Percentiles rank a stretch among this genome's conserved stretches.
Evolutionary conservation across 2,329 filamentous ascomycete genomes (phyloP).

Genomic region (Ambrosiella xylebori): DNA sequence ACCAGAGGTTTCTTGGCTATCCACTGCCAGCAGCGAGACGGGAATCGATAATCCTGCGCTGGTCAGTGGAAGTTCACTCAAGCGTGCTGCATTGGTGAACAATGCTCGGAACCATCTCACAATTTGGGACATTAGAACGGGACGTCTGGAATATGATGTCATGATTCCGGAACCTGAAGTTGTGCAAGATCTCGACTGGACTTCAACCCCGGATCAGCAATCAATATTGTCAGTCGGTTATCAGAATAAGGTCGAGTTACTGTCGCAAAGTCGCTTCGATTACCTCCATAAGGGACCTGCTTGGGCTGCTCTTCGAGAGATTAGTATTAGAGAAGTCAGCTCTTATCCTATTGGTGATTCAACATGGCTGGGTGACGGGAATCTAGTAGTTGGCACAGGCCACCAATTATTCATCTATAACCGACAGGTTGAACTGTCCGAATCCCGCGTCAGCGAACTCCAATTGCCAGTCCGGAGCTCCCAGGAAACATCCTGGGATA

Average conservation of each 20-base stretch:
- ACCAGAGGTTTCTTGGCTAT: constrained; percentile 59
- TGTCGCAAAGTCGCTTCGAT: constrained; percentile 80
- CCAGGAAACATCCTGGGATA: constrained; percentile 39
- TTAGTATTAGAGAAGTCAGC: constrained; percentile 63
- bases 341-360: constrained; percentile 87
- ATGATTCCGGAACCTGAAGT: constrained; percentile 54
- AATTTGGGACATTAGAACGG: constrained; percentile 78
- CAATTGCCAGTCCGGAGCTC: constrained; percentile 26
- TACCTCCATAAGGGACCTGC: constrained; percentile 79
- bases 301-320: constrained; percentile 72
- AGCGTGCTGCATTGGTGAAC: constrained; percentile 74
- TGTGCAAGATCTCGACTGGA: constrained; percentile 85
- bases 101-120: constrained; percentile 55
- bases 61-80: constrained; percentile 69
- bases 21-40: constrained; percentile 68
- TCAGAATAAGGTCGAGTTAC: constrained; percentile 62
- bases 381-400: constrained; percentile 73
- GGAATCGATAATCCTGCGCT: constrained; percentile 55
- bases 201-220: constrained; percentile 73
- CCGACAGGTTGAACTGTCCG: constrained; percentile 49
- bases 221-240: constrained; percentile 88
- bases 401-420: constrained; percentile 82
- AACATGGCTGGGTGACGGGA: constrained; percentile 72
- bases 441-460: constrained; percentile 37
- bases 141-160: constrained; percentile 65